These are phyloP conservation scores for Alternaria ethzedia DNA, from an alignment of 2,329 filamentous ascomycete species.

Conservation along the genomic window DNA sequence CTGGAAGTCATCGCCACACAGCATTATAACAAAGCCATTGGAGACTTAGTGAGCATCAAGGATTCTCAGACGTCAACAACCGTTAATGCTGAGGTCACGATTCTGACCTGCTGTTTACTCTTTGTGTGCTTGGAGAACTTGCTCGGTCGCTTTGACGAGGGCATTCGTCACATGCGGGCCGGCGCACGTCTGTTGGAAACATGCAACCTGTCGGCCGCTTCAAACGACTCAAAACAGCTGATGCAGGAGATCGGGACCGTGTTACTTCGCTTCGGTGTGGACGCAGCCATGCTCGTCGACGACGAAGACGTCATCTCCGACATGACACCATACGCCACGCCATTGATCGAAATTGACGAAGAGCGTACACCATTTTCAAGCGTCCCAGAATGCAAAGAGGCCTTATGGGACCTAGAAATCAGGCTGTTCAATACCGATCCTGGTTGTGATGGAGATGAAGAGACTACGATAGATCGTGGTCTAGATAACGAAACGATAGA, in stretches of 20 bases:
- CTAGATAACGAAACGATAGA: neutral
- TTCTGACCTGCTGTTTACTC: conserved; percentile 10
- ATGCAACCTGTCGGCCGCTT: conserved; percentile 1
- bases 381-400: neutral
- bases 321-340: conserved; percentile 5
- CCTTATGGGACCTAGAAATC: neutral
- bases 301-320: conserved; percentile 5
- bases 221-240: neutral
- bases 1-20: conserved; percentile 4
- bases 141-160: conserved; percentile 11
- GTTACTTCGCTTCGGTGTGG: conserved; percentile 10
- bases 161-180: conserved; percentile 10
- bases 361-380: neutral
- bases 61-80: neutral
- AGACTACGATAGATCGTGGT: neutral
- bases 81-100: conserved; percentile 3
- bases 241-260: conserved; percentile 15
- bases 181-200: conserved; percentile 9
- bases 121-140: conserved; percentile 17
- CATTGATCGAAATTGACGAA: conserved; percentile 6
- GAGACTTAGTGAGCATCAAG: conserved; percentile 1
- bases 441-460: neutral
- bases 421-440: neutral
- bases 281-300: conserved; percentile 2
- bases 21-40: conserved; percentile 14